A percentile compares a stretch with the other conserved stretches of the same genome.
Conservation (phyloP, 2,329 filamentous ascomycete species). For the Allantophomopsis lycopodina region DNA sequence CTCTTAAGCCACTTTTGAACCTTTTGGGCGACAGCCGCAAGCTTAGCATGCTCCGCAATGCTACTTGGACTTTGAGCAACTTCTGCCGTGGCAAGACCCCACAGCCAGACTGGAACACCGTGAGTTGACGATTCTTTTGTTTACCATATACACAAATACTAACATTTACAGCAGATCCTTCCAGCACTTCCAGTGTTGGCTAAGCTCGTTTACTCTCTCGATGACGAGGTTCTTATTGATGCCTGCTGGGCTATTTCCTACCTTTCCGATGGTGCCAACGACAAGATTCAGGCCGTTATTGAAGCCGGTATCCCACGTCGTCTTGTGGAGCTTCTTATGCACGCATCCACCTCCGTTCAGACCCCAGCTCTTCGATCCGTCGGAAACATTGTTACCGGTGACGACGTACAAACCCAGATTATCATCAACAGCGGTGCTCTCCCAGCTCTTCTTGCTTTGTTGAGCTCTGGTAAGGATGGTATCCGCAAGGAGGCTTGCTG, state of each 20-base stretch:
- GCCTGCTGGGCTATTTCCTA: constrained; percentile 99
- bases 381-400: constrained; percentile 96
- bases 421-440: constrained; percentile 98
- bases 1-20: constrained; percentile 76
- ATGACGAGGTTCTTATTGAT: constrained; percentile 96
- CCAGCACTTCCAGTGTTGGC: constrained; percentile 89
- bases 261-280: constrained; percentile 92
- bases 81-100: constrained; percentile 99
- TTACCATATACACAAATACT: constrained; percentile 9
- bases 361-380: constrained; percentile 94
- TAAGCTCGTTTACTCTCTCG: constrained; percentile 95
- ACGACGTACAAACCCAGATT: constrained; percentile 97
- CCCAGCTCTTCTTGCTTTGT: constrained; percentile 78
- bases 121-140: constrained; percentile 33
- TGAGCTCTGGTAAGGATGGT: constrained; percentile 95
- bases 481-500: constrained; percentile 99
- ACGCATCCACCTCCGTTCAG: constrained; percentile 95
- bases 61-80: constrained; percentile 98
- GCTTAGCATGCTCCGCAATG: constrained; percentile 96
- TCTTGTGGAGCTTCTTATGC: constrained; percentile 93
- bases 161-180: constrained; percentile 52
- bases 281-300: constrained; percentile 98
- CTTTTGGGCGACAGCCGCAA: constrained; percentile 95
- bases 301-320: constrained; percentile 95
- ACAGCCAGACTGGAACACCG: constrained; percentile 93